These are phyloP conservation scores for Phylloboletellus chloephorus DNA, from an alignment of 1,284 basidiomycete genomes.

Conservation along the genomic window DNA sequence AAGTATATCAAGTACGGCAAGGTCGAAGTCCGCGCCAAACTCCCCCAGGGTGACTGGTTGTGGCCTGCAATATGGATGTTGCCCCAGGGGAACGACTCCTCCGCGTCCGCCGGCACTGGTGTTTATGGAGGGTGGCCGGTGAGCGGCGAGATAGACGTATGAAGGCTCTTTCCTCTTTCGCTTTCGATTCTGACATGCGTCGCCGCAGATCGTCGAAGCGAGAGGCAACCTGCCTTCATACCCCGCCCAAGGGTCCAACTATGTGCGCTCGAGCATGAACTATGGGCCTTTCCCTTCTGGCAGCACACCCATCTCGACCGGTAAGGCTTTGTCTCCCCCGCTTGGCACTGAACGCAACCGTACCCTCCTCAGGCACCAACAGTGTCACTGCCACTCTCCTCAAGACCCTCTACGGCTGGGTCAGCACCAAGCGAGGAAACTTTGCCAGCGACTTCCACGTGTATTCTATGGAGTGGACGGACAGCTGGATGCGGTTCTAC, in stretches of 20 bases:
- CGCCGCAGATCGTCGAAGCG: constrained; percentile 63
- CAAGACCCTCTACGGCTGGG: constrained; percentile 54
- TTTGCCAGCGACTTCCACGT: constrained; percentile 67
- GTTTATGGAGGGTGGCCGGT: constrained; percentile 74
- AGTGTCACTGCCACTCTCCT: constrained; percentile 19
- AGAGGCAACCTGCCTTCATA: constrained; percentile 63
- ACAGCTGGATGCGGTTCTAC: constrained; percentile 57
- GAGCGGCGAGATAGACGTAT: constrained; percentile 68
- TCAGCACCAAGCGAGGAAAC: constrained; percentile 56
- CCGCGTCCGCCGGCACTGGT: constrained; percentile 19
- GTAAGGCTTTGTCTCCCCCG: constrained; percentile 32
- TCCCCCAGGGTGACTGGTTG: constrained; percentile 56
- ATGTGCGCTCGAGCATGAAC: constrained; percentile 68
- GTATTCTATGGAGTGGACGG: constrained; percentile 78
- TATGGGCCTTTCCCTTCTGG: constrained; percentile 55
- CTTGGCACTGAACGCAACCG: background rate
- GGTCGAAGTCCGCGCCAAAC: constrained; percentile 56
- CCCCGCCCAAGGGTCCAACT: constrained; percentile 63
- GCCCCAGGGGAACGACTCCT: constrained; percentile 46
- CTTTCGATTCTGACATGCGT: background rate
- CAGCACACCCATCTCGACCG: constrained; percentile 44
- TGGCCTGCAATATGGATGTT: constrained; percentile 88
- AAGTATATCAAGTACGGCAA: constrained; percentile 64
- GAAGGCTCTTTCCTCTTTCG: background rate
- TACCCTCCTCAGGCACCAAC: constrained; percentile 11